phyloP scores from a whole-genome alignment of 2,329 filamentous ascomycete species.

The Botrytis fragariae region DNA sequence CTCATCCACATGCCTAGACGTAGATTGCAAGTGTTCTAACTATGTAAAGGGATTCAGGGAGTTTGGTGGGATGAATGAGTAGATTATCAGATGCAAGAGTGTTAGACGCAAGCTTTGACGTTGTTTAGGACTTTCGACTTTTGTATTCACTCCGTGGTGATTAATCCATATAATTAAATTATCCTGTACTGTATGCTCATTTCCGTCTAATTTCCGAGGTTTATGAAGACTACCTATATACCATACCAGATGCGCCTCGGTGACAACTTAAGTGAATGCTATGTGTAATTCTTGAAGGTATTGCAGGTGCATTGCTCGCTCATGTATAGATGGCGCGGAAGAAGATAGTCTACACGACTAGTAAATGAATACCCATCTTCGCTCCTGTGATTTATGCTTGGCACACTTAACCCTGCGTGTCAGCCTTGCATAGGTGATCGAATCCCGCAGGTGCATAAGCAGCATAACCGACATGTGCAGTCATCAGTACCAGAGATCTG shows the following conservation, averaged over 20 bases:
- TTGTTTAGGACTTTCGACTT: too few relatives aligned
- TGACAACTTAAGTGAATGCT: neutral
- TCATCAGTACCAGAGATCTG: neutral
- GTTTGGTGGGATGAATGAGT: fast-evolving
- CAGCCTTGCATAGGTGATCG: neutral
- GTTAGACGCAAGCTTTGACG: neutral
- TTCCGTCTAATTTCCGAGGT: neutral
- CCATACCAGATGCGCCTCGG: neutral
- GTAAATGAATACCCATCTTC: neutral
- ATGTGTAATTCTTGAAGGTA: neutral
- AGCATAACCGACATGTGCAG: neutral
- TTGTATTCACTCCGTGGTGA: neutral
- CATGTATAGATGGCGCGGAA: neutral
- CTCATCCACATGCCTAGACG: neutral
- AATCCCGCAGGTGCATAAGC: neutral
- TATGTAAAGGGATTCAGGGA: too few relatives aligned
- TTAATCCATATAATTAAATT: neutral
- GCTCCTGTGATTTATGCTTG: neutral
- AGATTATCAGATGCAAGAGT: neutral
- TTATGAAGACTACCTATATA: too few relatives aligned
- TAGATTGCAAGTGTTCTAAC: fast-evolving
- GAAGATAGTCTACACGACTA: neutral
- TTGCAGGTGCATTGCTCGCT: neutral
- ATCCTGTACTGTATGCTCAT: fast-evolving
- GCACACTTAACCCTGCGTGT: neutral